Percentiles rank a stretch among this genome's conserved stretches.
Conservation (phyloP, 108 stramenopile species). For the Nitzschia sp. region DNA sequence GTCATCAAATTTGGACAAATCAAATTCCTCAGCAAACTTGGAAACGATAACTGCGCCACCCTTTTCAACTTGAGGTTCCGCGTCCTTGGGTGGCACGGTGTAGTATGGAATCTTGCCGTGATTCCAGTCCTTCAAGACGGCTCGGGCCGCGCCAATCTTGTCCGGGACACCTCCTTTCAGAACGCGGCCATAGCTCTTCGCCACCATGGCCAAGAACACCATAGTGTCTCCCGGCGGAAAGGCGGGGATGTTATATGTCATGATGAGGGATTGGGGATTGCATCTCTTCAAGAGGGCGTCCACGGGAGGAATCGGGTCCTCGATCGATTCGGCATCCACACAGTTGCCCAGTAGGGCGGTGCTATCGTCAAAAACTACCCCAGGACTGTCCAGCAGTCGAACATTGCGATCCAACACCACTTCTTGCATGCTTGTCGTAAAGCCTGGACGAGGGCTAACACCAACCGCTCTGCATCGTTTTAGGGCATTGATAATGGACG, state of each 20-base stretch:
- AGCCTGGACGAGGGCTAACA: conserved; percentile 95
- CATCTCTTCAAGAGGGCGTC: conserved; percentile 85
- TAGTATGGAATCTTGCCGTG: conserved; percentile 94
- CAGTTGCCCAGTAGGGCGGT: conserved; percentile 83
- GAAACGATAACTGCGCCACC: conserved; percentile 67
- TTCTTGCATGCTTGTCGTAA: conserved; percentile 96
- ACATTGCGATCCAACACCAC: conserved; percentile 95
- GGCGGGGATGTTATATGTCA: conserved; percentile 93
- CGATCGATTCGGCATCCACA: conserved; percentile 92
- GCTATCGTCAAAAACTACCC: conserved; percentile 93
- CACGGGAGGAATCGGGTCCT: conserved; percentile 93
- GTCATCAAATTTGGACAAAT: conserved; percentile 74
- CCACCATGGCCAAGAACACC: conserved; percentile 95
- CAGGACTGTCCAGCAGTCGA: conserved; percentile 96
- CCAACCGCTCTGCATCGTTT: conserved; percentile 93
- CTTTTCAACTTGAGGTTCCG: conserved; percentile 28
- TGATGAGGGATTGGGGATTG: conserved; percentile 86
- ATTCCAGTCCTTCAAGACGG: conserved; percentile 98
- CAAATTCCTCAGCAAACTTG: conserved; percentile 73
- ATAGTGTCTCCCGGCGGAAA: conserved; percentile 83
- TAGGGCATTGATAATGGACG: conserved; percentile 93
- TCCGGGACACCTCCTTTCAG: conserved; percentile 96
- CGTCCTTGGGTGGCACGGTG: conserved; percentile 75
- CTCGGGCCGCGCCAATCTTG: conserved; percentile 87
- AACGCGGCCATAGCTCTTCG: conserved; percentile 87